Evolutionary conservation across 441 rosid genomes (phyloP), one percentile per base, ranked within the genome.

Genomic region (Populus hybrid): DNA sequence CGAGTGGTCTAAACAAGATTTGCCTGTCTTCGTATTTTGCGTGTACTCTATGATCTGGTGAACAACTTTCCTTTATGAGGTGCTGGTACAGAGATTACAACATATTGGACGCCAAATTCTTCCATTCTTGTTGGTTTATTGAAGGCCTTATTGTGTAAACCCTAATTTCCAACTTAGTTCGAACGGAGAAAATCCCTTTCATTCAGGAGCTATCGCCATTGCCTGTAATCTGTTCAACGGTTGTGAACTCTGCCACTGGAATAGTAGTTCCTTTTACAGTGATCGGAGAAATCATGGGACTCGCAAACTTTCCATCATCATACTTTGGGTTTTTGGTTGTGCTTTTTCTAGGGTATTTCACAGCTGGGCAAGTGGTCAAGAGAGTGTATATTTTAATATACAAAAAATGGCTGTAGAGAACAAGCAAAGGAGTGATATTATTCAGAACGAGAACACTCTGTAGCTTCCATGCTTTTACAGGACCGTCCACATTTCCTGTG

Each of bases 61-160:
- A 78, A 87, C 71, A 32, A 32, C 81, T 92, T 8, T 0, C 85
- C 74, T 89, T 92, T 75, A 75, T 90, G 4, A 74, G 82, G 80
- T 84, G 75, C 73, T 90, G 87, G 67, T 89, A 87, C 71, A 1
- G 63, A 10, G 79, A 70, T 7, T 64, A 46, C 28, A 2, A 8
- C 16, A 0, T 23, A 0, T 0, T 4, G 14, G 38, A 36, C 8
- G 53, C 30, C 4, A 12, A 2, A 0, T 88, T 87, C 81, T 85
- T 89, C 81, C 91, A 84, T 11, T 83, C 94, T 26, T 93, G 88
- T 10, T 87, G 88, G 89, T 92, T 90, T 26, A 75, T 88, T 1
- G 94, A 90, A 86, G 94, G 94, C 70, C 87, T 92, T 68, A 86
- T 88, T 14, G 89, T 90, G 94, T 93, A 90, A 85, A 87, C 91